phyloP scores from a whole-genome alignment of 169 alveolate species.

The Cryptosporidium parvum region DNA sequence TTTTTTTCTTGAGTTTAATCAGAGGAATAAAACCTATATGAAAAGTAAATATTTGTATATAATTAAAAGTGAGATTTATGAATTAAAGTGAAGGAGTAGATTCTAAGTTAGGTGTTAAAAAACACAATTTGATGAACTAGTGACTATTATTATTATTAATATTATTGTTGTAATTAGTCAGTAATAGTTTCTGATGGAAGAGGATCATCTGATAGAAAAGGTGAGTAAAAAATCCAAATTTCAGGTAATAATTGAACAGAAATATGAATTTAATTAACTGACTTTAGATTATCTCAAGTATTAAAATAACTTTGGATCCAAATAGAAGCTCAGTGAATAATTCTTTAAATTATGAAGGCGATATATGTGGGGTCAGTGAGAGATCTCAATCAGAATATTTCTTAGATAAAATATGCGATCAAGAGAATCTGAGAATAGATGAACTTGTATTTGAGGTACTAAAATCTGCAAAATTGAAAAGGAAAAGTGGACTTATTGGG shows the following conservation, averaged over 20 bases:
- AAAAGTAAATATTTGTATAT: too few species aligned
- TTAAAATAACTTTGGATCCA: neutral
- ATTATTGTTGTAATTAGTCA: neutral
- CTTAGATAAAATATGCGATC: neutral
- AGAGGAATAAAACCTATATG: neutral
- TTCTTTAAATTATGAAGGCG: neutral
- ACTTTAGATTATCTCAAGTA: constrained; percentile 4
- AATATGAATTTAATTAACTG: neutral
- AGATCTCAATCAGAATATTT: constrained; percentile 26
- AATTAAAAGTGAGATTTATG: neutral
- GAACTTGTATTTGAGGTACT: constrained; percentile 18
- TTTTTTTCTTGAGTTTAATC: neutral
- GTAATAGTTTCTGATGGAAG: constrained; percentile 21
- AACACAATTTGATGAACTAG: neutral
- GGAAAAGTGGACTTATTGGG: neutral
- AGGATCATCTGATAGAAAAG: constrained; percentile 23
- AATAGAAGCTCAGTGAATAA: neutral
- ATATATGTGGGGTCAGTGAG: neutral
- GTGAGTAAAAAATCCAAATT: constrained; percentile 12
- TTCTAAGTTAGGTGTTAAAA: neutral
- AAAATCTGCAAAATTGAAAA: constrained; percentile 5
- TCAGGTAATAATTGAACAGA: neutral
- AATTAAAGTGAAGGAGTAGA: neutral
- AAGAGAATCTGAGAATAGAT: neutral
- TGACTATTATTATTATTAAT: too few species aligned